Evolutionary conservation across 768 basidiomycete genomes (phyloP).

Genomic region (Lanmaoa pseudosensibilis): DNA sequence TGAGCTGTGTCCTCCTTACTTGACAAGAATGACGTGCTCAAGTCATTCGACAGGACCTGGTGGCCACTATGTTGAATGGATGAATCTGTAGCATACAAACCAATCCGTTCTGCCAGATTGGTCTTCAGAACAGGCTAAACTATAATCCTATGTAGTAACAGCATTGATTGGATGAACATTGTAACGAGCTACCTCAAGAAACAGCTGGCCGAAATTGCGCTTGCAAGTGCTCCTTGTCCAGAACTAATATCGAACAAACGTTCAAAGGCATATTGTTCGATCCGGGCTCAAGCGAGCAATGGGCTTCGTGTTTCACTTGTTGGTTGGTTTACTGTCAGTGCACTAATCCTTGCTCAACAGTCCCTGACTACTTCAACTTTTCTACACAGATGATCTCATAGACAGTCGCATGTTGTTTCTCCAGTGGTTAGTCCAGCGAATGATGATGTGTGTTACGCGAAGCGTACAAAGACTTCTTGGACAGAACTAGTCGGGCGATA

Average conservation of each 20-base stretch:
- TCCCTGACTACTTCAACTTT: slow-evolving; percentile 67
- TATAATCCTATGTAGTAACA: slow-evolving; percentile 83
- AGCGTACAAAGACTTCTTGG: too few relatives aligned
- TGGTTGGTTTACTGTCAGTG: slow-evolving; percentile 46
- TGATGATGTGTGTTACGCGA: too few relatives aligned
- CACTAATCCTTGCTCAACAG: slow-evolving; percentile 37
- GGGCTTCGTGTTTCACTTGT: slow-evolving; percentile 79
- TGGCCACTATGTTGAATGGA: too few relatives aligned
- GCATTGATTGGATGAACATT: slow-evolving; percentile 81
- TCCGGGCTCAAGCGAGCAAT: slow-evolving; percentile 63
- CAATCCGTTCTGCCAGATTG: too few relatives aligned
- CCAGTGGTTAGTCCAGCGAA: slow-evolving; percentile 76
- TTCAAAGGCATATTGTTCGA: slow-evolving; percentile 84
- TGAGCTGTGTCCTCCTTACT: too few relatives aligned
- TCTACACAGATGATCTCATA: slow-evolving; percentile 79
- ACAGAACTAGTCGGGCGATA: too few relatives aligned
- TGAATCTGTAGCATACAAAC: too few relatives aligned
- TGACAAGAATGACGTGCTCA: too few relatives aligned
- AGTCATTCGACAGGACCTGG: too few relatives aligned
- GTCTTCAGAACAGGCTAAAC: slow-evolving; percentile 72
- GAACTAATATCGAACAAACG: slow-evolving; percentile 80
- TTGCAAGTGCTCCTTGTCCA: slow-evolving; percentile 75
- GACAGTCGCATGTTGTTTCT: slow-evolving; percentile 79
- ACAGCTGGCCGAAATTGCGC: slow-evolving; percentile 72
- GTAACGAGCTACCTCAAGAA: slow-evolving; percentile 83